Conservation (phyloP, 148 eudicot genomes). For the Vaccinium vitisidaea region DNA sequence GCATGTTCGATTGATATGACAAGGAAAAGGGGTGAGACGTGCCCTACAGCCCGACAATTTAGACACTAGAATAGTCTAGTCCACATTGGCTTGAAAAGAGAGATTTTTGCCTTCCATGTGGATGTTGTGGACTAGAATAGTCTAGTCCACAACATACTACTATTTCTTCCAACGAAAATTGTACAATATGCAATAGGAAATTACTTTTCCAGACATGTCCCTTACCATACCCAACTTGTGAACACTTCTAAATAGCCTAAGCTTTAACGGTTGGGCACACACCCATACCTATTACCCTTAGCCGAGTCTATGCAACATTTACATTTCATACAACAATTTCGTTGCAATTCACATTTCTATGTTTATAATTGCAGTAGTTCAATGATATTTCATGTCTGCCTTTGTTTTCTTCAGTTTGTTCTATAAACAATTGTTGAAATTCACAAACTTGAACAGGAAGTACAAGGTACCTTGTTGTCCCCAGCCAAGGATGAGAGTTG, state of each 20-base stretch:
- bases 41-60: not conserved
- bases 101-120: not conserved
- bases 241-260: not conserved
- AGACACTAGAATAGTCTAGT: not conserved
- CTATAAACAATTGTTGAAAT: conserved; percentile 3
- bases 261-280: not conserved
- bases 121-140: too few relatives aligned
- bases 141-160: not conserved
- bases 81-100: not conserved
- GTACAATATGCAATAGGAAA: not conserved
- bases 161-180: not conserved
- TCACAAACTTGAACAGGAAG: conserved; percentile 39
- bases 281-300: not conserved
- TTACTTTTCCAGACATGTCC: not conserved
- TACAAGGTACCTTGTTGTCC: conserved; percentile 38
- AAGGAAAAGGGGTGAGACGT: not conserved
- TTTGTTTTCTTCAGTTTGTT: not conserved
- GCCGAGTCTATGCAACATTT: not conserved
- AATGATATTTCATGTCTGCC: not conserved
- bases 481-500: conserved; percentile 62
- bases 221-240: not conserved
- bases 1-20: not conserved
- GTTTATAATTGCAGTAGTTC: not conserved
- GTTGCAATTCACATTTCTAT: not conserved
- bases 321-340: not conserved